Evolutionary conservation across 768 basidiomycete genomes (phyloP).

Genomic region (Cystofilobasidium macerans): DNA sequence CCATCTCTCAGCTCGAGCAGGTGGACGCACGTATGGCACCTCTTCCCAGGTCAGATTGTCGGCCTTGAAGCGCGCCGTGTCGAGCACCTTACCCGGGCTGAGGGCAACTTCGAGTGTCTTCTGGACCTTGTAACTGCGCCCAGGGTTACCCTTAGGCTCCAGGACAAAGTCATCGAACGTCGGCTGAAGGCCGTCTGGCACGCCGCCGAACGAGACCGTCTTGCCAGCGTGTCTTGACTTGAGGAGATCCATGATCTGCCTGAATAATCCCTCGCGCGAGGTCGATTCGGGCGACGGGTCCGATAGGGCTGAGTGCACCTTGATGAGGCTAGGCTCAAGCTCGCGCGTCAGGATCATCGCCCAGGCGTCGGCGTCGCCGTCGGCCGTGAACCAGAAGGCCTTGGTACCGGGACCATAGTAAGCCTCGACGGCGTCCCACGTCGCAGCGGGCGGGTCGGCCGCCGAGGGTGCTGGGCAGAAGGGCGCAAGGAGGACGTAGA

Average conservation of each 20-base stretch:
- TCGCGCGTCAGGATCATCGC: slow-evolving; percentile 6
- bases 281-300: background rate
- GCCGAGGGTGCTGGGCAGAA: slow-evolving; percentile 7
- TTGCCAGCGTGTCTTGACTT: background rate
- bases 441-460: background rate
- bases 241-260: background rate
- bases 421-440: slow-evolving; percentile 2
- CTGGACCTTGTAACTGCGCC: slow-evolving; percentile 18
- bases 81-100: background rate
- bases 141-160: background rate
- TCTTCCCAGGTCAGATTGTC: slow-evolving; percentile 6
- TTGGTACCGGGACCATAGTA: slow-evolving; percentile 5
- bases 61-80: background rate
- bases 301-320: slow-evolving; percentile 4
- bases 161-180: background rate
- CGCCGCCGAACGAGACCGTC: slow-evolving; percentile 15
- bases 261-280: background rate
- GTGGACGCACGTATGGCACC: slow-evolving; percentile 2
- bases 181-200: background rate
- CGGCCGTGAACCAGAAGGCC: background rate
- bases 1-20: no score
- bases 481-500: slow-evolving; percentile 10
- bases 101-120: background rate
- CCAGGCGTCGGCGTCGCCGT: background rate
- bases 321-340: background rate